Percentiles rank a stretch among this genome's conserved stretches.
phyloP scores from a whole-genome alignment of 2,329 filamentous ascomycete genomes.

The Alternaria dauci region DNA sequence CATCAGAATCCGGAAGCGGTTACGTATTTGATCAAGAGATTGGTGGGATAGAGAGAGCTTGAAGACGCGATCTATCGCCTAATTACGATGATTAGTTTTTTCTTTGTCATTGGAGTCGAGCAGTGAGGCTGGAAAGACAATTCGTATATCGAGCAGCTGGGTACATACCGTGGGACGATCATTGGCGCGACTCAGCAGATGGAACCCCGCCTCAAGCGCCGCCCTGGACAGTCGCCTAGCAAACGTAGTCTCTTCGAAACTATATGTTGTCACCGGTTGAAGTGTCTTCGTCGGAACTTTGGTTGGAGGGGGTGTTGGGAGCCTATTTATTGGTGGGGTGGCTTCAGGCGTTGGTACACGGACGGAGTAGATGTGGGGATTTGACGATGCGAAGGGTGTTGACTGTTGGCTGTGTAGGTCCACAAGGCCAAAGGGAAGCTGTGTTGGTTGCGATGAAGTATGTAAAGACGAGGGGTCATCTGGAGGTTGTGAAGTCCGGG shows the following conservation, averaged over 20 bases:
- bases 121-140: not conserved
- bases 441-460: conserved; percentile 10
- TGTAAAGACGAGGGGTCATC: conserved; percentile 7
- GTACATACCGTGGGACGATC: conserved; percentile 29
- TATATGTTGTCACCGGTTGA: conserved; percentile 62
- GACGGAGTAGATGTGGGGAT: conserved; percentile 32
- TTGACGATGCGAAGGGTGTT: conserved; percentile 20
- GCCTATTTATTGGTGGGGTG: conserved; percentile 37
- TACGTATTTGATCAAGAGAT: conserved; percentile 51
- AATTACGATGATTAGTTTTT: not conserved
- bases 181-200: conserved; percentile 62
- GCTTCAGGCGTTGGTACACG: conserved; percentile 36
- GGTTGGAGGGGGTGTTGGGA: conserved; percentile 33
- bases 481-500: conserved; percentile 9
- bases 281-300: conserved; percentile 41
- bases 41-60: conserved; percentile 72
- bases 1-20: conserved; percentile 53
- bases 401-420: conserved; percentile 34
- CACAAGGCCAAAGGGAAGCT: conserved; percentile 45
- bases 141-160: conserved; percentile 1
- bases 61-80: conserved; percentile 63
- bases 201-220: conserved; percentile 69
- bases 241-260: conserved; percentile 72
- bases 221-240: conserved; percentile 74
- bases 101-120: not conserved